phyloP scores from a whole-genome alignment of 225 moss, liverwort and hornwort species.

The Polytrichum commune region DNA sequence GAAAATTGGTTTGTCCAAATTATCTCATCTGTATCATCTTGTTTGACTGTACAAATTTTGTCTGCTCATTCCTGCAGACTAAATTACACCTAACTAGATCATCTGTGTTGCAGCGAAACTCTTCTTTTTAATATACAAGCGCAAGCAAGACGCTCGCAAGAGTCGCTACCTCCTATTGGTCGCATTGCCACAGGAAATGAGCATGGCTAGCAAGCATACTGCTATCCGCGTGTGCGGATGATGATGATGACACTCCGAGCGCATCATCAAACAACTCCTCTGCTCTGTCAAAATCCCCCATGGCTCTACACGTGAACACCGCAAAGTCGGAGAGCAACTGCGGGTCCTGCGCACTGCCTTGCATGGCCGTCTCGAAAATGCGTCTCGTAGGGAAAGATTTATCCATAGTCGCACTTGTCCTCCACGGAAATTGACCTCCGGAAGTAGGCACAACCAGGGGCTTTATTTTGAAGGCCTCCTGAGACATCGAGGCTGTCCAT shows the following conservation, averaged over 20 bases:
- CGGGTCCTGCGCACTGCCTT: slow-evolving; percentile 9
- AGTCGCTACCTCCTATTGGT: neutral
- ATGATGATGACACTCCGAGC: slow-evolving; percentile 2
- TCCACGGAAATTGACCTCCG: too few relatives aligned
- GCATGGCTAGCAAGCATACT: slow-evolving; percentile 23
- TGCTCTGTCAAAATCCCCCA: slow-evolving; percentile 15
- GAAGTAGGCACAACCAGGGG: too few relatives aligned
- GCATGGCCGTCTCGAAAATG: slow-evolving; percentile 9
- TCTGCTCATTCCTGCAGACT: too few relatives aligned
- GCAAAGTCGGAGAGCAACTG: slow-evolving; percentile 15
- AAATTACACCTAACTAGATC: too few relatives aligned
- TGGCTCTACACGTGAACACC: slow-evolving; percentile 9
- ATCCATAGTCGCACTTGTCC: too few relatives aligned
- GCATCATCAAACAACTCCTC: slow-evolving; percentile 19
- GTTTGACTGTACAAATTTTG: too few relatives aligned
- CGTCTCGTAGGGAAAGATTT: neutral
- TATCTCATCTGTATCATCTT: too few relatives aligned
- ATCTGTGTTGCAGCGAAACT: too few relatives aligned
- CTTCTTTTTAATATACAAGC: too few relatives aligned
- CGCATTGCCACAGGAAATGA: slow-evolving; percentile 35
- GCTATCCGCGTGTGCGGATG: neutral
- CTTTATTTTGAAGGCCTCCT: too few relatives aligned
- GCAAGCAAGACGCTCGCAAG: neutral
- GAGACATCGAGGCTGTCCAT: too few relatives aligned
- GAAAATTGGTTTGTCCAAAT: too few relatives aligned